A percentile compares a stretch with the other conserved stretches of the same genome.
Evolutionary conservation across 495 filamentous ascomycete species (phyloP).

Genomic region (Pyrenula aspistea): DNA sequence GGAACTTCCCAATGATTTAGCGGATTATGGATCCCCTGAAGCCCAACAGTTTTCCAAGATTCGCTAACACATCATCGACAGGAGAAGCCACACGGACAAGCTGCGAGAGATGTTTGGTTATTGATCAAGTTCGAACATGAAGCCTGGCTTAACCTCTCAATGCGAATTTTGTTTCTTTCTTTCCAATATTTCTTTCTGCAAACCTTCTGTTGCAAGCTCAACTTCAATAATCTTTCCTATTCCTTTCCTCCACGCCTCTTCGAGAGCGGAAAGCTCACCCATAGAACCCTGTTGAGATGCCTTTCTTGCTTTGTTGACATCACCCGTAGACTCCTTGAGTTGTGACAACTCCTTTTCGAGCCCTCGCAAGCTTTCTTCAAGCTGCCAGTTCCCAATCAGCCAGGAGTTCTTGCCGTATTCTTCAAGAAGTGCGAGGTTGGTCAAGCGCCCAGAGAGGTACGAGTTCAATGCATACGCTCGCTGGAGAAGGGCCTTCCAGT

Average conservation of each 20-base stretch:
- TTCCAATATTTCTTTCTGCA: constrained; percentile 53
- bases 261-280: constrained; percentile 55
- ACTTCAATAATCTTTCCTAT: constrained; percentile 63
- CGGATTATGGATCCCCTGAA: no score
- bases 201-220: constrained; percentile 58
- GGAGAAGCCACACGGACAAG: no score
- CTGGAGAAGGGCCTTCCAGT: constrained; percentile 25
- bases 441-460: constrained; percentile 52
- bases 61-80: no score
- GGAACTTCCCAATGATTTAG: no score
- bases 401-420: constrained; percentile 79
- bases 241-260: constrained; percentile 62
- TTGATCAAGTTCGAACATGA: no score
- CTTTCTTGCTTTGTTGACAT: constrained; percentile 58
- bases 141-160: constrained; percentile 14
- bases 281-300: constrained; percentile 53
- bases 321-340: constrained; percentile 51
- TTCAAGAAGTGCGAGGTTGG: constrained; percentile 66
- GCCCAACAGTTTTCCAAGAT: no score
- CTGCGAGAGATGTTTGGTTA: no score
- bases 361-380: constrained; percentile 57
- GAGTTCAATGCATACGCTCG: constrained; percentile 50
- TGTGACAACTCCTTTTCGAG: constrained; percentile 71
- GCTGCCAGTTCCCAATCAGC: constrained; percentile 69
- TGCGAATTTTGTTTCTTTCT: constrained; percentile 30